A percentile compares a stretch with the other conserved stretches of the same genome.
These are phyloP conservation scores for Rhizophagus clarus DNA, from an alignment of 192 early-diverging fungal genomes.

Conservation along the genomic window DNA sequence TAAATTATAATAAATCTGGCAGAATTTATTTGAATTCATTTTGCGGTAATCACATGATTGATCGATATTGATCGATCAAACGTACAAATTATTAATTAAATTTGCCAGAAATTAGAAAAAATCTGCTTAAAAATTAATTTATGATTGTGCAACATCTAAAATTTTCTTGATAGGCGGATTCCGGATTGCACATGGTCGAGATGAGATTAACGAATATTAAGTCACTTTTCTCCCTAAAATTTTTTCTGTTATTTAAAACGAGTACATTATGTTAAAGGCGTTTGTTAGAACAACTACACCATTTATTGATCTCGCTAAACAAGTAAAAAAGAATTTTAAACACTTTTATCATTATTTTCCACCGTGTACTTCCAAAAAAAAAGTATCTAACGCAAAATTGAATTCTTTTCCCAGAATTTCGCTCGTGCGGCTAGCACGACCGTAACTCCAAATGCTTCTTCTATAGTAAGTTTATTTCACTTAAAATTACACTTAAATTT, in stretches of 20 bases:
- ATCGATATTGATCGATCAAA: too few species aligned
- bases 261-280: neutral
- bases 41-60: too few species aligned
- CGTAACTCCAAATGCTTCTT: neutral
- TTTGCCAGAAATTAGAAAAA: too few species aligned
- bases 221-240: too few species aligned
- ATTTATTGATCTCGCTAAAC: neutral
- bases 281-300: neutral
- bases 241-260: neutral
- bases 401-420: neutral
- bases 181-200: too few species aligned
- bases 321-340: neutral
- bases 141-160: too few species aligned
- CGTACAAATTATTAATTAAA: too few species aligned
- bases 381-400: neutral
- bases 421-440: neutral
- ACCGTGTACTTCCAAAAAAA: neutral
- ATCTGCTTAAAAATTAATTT: too few species aligned
- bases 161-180: too few species aligned
- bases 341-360: neutral
- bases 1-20: too few species aligned
- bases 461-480: neutral
- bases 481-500: neutral
- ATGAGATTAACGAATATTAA: too few species aligned
- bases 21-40: too few species aligned